Conservation (phyloP, 208 protist genomes). For the Histomonas meleagridis region DNA sequence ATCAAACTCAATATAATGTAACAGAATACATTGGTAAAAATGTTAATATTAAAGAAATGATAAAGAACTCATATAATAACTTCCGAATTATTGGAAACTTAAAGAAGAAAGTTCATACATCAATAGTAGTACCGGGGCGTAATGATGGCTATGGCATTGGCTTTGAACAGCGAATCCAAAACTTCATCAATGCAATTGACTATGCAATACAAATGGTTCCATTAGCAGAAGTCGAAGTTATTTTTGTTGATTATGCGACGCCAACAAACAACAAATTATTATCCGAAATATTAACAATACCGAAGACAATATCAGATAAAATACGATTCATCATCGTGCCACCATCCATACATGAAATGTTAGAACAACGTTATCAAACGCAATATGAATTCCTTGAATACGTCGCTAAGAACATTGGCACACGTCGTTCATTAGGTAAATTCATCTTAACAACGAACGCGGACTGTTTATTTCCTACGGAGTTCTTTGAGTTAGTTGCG, state of each 20-base stretch:
- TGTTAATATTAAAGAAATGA: neutral
- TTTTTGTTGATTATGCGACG: slow-evolving; percentile 29
- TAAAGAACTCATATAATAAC: neutral
- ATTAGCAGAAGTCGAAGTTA: neutral
- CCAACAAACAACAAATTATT: neutral
- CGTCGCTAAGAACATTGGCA: neutral
- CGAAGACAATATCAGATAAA: neutral
- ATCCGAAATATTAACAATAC: neutral
- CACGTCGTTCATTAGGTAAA: neutral
- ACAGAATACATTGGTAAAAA: neutral
- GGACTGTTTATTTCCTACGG: neutral
- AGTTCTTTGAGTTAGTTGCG: neutral
- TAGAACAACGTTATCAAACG: neutral
- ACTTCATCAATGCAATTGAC: neutral
- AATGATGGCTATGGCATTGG: neutral
- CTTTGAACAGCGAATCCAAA: neutral
- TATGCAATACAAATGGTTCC: neutral
- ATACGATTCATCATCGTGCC: neutral
- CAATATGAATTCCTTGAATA: neutral
- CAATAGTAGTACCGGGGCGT: neutral
- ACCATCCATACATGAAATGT: neutral
- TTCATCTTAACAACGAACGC: neutral
- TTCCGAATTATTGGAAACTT: too few species aligned
- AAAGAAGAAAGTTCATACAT: neutral
- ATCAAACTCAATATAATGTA: neutral